Conservation (phyloP, 2,329 filamentous ascomycete genomes). For the Davidsoniella australis region DNA sequence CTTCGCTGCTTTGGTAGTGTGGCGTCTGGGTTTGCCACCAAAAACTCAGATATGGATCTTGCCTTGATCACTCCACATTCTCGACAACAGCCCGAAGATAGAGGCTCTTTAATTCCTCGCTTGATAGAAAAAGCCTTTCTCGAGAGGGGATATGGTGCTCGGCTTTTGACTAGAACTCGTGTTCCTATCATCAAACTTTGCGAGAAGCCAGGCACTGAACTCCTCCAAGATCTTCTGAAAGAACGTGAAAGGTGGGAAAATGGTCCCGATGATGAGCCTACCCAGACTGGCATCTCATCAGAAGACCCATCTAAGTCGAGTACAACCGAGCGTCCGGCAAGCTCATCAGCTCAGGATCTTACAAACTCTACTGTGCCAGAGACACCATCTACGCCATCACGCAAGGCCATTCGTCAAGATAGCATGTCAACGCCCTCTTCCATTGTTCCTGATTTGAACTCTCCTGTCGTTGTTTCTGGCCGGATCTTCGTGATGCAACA, state of each 20-base stretch:
- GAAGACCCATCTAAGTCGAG: background rate
- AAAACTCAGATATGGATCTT: conserved; percentile 82
- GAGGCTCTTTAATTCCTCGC: conserved; percentile 49
- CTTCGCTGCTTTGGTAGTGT: conserved; percentile 70
- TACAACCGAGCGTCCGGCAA: background rate
- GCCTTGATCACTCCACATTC: conserved; percentile 54
- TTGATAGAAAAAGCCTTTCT: conserved; percentile 61
- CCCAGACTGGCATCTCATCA: background rate
- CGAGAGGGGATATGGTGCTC: conserved; percentile 54
- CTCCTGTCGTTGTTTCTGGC: conserved; percentile 3
- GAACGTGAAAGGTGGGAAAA: conserved; percentile 58
- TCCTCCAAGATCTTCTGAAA: conserved; percentile 43
- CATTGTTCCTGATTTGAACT: background rate
- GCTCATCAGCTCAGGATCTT: background rate
- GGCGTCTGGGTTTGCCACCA: conserved; percentile 69
- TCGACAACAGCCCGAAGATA: conserved; percentile 31
- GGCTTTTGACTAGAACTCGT: conserved; percentile 59
- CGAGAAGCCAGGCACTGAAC: conserved; percentile 43
- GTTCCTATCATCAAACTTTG: conserved; percentile 84
- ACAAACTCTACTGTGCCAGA: no score
- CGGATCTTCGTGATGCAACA: conserved; percentile 9
- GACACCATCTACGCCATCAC: no score
- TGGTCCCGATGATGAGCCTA: conserved; percentile 20
- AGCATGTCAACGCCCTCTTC: background rate
- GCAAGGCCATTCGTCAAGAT: background rate